Percentiles rank a stretch among this genome's conserved stretches.
Evolutionary conservation across 768 basidiomycete genomes (phyloP).

Genomic region (Boletus coccyginus): DNA sequence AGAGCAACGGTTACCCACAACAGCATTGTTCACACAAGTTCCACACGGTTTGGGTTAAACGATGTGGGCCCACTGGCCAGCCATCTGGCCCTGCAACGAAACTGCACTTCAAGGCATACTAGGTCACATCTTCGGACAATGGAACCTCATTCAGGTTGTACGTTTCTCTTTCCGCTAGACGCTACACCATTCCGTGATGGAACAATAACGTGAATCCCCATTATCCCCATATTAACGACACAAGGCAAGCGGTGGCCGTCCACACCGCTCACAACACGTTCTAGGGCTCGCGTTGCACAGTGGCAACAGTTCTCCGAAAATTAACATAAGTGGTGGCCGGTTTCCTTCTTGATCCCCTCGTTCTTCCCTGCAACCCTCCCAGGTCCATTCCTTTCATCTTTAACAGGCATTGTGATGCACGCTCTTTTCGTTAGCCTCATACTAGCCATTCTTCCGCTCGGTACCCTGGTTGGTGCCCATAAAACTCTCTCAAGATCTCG

Average conservation of each 20-base stretch:
- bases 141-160: neutral
- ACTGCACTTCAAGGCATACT: too few species aligned
- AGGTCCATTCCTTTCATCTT: conserved; percentile 8
- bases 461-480: conserved; percentile 38
- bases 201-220: conserved; percentile 9
- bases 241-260: conserved; percentile 11
- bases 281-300: neutral
- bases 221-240: conserved; percentile 14
- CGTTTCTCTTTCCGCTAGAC: neutral
- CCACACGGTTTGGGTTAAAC: conserved; percentile 36
- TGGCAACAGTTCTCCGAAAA: neutral
- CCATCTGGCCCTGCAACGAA: conserved; percentile 45
- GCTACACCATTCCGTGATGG: neutral
- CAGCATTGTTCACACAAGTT: neutral
- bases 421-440: conserved; percentile 30
- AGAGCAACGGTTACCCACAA: conserved; percentile 25
- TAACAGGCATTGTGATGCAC: conserved; percentile 28
- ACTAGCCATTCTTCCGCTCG: conserved; percentile 32
- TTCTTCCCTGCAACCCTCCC: neutral
- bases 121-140: neutral
- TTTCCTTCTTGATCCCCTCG: neutral
- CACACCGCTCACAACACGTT: neutral
- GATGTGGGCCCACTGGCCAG: conserved; percentile 23
- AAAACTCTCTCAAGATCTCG: conserved; percentile 25
- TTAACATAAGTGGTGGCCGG: neutral